phyloP scores from a whole-genome alignment of 2,329 filamentous ascomycete genomes.

The Periconia digitata region DNA sequence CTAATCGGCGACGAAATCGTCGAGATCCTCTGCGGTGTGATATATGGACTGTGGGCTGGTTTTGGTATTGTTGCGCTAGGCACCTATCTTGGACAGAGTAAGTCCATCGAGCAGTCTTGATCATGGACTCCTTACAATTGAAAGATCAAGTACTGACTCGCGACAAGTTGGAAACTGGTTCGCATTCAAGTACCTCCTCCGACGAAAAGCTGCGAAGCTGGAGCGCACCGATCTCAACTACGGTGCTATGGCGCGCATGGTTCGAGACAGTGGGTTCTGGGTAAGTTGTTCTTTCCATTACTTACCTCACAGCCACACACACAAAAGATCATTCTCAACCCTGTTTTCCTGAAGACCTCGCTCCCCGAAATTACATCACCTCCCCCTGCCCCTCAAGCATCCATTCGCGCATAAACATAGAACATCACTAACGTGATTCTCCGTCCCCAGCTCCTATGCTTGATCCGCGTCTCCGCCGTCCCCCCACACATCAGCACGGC shows the following conservation, averaged over 20 bases:
- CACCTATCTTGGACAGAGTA: constrained; percentile 13
- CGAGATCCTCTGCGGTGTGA: constrained; percentile 14
- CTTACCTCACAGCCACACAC: background rate
- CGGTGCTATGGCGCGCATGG: background rate
- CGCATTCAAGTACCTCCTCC: background rate
- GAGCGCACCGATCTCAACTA: background rate
- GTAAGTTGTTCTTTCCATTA: too few species aligned
- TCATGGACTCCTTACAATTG: too few species aligned
- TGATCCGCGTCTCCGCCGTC: constrained; percentile 9
- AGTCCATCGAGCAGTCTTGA: background rate
- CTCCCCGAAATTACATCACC: too few species aligned
- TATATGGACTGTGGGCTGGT: constrained; percentile 13
- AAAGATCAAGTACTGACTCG: too few species aligned
- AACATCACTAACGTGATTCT: background rate
- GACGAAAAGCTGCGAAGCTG: background rate
- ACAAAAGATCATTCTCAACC: background rate
- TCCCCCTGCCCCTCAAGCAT: too few species aligned
- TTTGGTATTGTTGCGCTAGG: constrained; percentile 14
- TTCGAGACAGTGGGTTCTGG: background rate
- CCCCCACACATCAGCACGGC: background rate
- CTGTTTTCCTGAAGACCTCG: too few species aligned
- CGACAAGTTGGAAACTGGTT: background rate
- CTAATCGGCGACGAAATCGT: constrained; percentile 15
- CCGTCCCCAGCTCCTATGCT: constrained; percentile 5
- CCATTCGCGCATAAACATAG: too few species aligned